Evolutionary conservation across 768 basidiomycete genomes (phyloP), one percentile per base, ranked within the genome.

Genomic region (Melanogaster broomeanus): DNA sequence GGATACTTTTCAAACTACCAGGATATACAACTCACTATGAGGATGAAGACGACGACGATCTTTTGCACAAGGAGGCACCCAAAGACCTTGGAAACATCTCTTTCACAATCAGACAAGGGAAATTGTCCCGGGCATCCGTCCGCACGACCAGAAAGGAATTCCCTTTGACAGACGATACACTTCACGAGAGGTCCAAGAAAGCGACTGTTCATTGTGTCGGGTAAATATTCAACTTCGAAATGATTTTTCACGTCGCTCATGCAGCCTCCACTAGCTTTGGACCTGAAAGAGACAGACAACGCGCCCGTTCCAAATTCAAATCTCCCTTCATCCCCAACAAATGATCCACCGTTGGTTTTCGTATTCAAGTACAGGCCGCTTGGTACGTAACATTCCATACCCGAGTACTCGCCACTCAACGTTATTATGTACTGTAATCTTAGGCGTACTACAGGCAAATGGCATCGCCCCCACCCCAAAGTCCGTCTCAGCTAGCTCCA

Each of bases 171-270:
- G 46, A 52, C n/a, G 47, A 42, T 4, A 57, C 18, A n/a, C 51
- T 53, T 3, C 64, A 66, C 18, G 59, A 63, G 42, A 55, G 41
- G 13, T 42, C 48, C 27, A 63, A 66, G 51, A 66, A 66, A 51
- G 45, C 55, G 11, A 56, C 45, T 4, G 42, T 53, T 13, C 64
- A 65, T 25, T 45, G 57, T 35, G 44, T 64, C 12, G 40, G 53
- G 64, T 53, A 45, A 43, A 59, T 44, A 13, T 35, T n/a, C 24
- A 8, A 18, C 43, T 9, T 18, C n/a, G 3, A 3, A 19, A 8
- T 9, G 16, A 19, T 33, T 41, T 12, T 35, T 2, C 25, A 19
- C 13, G 28, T 47, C 43, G 5, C 41, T 39, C 18, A 46, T 42
- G 7, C 21, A 12, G 22, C 21, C 6, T 19, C 6, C n/a, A n/a